These are phyloP conservation scores for Penicillium sp. DNA, from an alignment of 2,329 filamentous ascomycete genomes.

Conservation along the genomic window DNA sequence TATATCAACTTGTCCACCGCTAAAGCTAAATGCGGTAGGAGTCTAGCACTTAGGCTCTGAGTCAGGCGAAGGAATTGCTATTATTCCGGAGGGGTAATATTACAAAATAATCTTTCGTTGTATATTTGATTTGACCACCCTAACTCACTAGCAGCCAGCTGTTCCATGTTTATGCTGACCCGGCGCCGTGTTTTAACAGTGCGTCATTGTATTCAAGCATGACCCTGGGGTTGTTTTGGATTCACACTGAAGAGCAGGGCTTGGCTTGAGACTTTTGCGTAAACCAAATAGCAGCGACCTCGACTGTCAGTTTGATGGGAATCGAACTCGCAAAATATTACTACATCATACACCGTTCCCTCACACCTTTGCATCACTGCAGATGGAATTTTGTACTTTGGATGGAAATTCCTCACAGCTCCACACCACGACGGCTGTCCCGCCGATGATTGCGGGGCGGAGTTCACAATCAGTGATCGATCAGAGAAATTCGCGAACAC, in stretches of 20 bases:
- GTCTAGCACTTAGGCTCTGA: slow-evolving; percentile 5
- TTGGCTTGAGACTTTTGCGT: slow-evolving; percentile 1
- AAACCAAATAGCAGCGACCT: background rate
- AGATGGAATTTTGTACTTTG: background rate
- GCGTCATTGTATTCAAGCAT: background rate
- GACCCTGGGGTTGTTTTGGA: background rate
- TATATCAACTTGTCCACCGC: slow-evolving; percentile 26
- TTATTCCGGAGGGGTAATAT: slow-evolving; percentile 1
- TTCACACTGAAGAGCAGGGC: background rate
- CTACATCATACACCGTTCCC: background rate
- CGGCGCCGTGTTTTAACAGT: background rate
- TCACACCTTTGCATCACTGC: background rate
- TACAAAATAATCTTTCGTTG: background rate
- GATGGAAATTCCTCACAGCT: slow-evolving; percentile 17
- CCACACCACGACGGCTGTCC: slow-evolving; percentile 12
- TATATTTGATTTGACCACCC: background rate
- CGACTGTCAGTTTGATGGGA: slow-evolving; percentile 5
- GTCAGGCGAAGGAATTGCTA: background rate
- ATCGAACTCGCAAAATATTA: background rate
- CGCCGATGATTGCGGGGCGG: slow-evolving; percentile 20
- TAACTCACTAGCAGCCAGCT: background rate
- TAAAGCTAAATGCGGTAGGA: slow-evolving; percentile 14
- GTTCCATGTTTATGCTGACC: background rate
- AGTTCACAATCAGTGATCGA: slow-evolving; percentile 19
- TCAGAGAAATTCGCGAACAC: slow-evolving; percentile 14